These are phyloP conservation scores for Eucommia ulmoides DNA, from an alignment of 257 asterid species.

Conservation along the genomic window DNA sequence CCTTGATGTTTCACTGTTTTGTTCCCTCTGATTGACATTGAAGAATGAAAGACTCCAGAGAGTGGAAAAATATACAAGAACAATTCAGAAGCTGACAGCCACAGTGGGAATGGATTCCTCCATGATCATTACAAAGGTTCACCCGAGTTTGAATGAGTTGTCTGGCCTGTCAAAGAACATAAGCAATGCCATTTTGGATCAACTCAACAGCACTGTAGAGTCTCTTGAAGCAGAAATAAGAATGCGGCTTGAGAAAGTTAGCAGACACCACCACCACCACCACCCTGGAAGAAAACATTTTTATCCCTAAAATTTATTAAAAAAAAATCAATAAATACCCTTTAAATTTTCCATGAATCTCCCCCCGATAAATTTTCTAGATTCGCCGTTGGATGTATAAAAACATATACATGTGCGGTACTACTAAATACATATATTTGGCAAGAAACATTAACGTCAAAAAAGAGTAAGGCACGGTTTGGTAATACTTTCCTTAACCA, in stretches of 20 bases:
- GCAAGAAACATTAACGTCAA: no score
- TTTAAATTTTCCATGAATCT: no score
- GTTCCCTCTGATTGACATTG: slow-evolving; percentile 11
- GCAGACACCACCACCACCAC: no score
- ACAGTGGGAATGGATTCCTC: slow-evolving; percentile 88
- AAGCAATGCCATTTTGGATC: slow-evolving; percentile 57
- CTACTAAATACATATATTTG: no score
- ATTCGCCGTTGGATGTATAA: no score
- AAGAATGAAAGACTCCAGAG: slow-evolving; percentile 81
- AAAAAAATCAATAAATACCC: no score
- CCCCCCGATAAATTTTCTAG: no score
- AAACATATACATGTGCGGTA: no score
- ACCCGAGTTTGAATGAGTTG: slow-evolving; percentile 87
- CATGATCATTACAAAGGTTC: slow-evolving; percentile 84
- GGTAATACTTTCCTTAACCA: no score
- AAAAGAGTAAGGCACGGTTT: no score
- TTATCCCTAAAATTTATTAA: no score
- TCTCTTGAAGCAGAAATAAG: slow-evolving; percentile 77
- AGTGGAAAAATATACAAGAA: slow-evolving; percentile 66
- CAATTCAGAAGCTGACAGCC: slow-evolving; percentile 48
- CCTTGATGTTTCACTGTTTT: slow-evolving; percentile 5
- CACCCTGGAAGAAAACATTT: no score
- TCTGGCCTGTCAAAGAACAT: slow-evolving; percentile 92
- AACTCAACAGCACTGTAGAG: slow-evolving; percentile 63
- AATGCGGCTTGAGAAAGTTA: slow-evolving; percentile 67